These are phyloP conservation scores for Xylariales sp. DNA, from an alignment of 2,329 filamentous ascomycete genomes.

Conservation along the genomic window DNA sequence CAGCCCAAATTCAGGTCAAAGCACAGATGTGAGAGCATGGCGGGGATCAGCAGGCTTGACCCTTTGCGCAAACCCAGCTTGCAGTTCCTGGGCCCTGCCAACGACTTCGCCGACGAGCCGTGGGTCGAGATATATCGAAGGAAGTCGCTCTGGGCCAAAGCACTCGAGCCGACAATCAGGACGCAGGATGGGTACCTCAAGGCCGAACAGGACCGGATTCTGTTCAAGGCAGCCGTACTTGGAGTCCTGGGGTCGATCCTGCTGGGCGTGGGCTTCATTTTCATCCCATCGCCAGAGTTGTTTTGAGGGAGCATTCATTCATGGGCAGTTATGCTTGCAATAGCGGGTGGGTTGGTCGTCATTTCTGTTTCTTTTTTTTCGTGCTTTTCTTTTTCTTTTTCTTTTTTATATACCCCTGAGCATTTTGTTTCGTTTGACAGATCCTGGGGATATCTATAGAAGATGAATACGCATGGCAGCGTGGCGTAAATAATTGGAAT, in stretches of 20 bases:
- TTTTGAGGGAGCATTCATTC: too few species aligned
- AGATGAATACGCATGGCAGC: too few species aligned
- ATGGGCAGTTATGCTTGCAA: too few species aligned
- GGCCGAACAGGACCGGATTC: conserved; percentile 27
- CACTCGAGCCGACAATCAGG: conserved; percentile 24
- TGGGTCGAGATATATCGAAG: conserved; percentile 24
- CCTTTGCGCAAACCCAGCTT: conserved; percentile 21
- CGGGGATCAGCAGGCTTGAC: conserved; percentile 15
- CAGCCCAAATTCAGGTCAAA: too few species aligned
- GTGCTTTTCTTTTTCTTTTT: too few species aligned
- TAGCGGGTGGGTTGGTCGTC: too few species aligned
- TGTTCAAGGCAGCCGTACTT: conserved; percentile 28
- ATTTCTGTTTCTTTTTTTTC: too few species aligned
- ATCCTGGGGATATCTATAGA: too few species aligned
- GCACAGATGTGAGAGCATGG: too few species aligned
- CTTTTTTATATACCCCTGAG: too few species aligned
- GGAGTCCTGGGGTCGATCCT: conserved; percentile 24
- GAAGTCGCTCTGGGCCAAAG: conserved; percentile 19
- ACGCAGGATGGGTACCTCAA: conserved; percentile 26
- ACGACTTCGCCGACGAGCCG: conserved; percentile 24
- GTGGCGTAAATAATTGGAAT: too few species aligned
- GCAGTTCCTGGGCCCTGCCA: conserved; percentile 28
- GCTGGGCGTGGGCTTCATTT: conserved; percentile 23
- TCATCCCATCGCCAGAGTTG: conserved; percentile 20
- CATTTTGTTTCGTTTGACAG: too few species aligned